Evolutionary conservation across 2,329 filamentous ascomycete genomes (phyloP).

Genomic region (Helminthosporium solani): DNA sequence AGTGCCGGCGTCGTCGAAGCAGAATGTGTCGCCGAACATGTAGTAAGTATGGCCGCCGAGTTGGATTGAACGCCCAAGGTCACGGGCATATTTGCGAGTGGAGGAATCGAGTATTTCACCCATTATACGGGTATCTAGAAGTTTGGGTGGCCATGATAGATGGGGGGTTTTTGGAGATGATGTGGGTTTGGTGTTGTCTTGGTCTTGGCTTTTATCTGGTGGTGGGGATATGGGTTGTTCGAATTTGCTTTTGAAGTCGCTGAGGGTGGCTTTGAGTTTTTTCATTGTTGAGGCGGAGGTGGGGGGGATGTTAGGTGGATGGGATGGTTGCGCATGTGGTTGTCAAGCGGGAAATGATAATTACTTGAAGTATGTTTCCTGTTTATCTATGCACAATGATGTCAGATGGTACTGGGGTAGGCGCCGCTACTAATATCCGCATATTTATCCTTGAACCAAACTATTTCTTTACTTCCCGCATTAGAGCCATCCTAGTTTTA

Average conservation of each 20-base stretch:
- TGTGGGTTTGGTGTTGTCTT: neutral
- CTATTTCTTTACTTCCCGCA: no score
- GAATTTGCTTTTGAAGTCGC: constrained; percentile 1
- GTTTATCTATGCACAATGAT: no score
- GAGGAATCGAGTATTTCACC: constrained; percentile 12
- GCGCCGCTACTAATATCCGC: no score
- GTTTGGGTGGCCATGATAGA: constrained; percentile 11
- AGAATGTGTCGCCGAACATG: constrained; percentile 18
- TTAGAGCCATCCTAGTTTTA: no score
- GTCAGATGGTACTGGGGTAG: no score
- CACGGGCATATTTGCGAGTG: constrained; percentile 7
- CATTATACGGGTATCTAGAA: constrained; percentile 4
- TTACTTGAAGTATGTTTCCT: neutral
- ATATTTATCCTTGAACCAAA: no score
- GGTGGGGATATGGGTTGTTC: neutral
- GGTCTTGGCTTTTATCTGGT: neutral
- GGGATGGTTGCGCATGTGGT: no score
- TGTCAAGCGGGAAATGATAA: neutral
- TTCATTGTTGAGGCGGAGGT: neutral
- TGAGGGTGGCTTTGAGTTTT: constrained; percentile 3
- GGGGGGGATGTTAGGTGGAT: neutral
- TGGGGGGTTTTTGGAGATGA: neutral
- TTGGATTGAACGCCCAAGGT: constrained; percentile 10
- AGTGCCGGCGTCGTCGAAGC: constrained; percentile 7
- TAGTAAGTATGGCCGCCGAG: constrained; percentile 12